Evolutionary conservation across 164 flowering plant species (phyloP), one percentile per base, ranked within the genome.

Genomic region (Vitis riparia): DNA sequence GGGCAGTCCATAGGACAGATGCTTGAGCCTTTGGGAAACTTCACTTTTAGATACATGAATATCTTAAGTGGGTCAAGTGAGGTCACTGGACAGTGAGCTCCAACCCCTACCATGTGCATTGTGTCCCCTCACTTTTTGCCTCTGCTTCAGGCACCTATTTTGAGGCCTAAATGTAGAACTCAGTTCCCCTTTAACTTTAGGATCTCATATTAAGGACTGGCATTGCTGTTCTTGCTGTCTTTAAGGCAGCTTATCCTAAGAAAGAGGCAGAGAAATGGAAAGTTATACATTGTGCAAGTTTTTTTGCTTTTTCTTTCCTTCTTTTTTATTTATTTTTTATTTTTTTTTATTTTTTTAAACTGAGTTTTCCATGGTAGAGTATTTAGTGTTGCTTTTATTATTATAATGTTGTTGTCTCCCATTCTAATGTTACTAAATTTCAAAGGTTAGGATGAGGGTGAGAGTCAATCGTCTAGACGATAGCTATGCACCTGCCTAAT

Each of bases 31-130:
- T 27, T 15, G 29, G 11, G 12, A 59, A 23, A 17, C 29, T 59
- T 13, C 5, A n/a, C 27, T 59, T 59, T 59, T 27, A 23, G 16
- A 11, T 27, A 13, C 62, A 59, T 59, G 62, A 59, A 59, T 59
- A 12, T 59, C 62, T 13, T 1, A 11, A 11, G 32, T 58, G 61
- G 37, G 8, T 13, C 37, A 19, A 19, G 2, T 2, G 8, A 30
- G 2, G 37, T 27, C 5, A 59, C 44, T 11, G 15, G 15, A 29
- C n/a, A 17, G 44, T 27, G 44, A 11, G 13, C 19, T 3, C 37
- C 7, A 59, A 12, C 9, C 32, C 62, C 62, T 59, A 59, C 62
- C 62, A 59, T 59, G 62, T 59, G 62, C 62, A 59, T 59, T 12
- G 19, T 59, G 62, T 59, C n/a, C 62, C 62, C 62, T 37, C 30